phyloP scores from a whole-genome alignment of 2,329 filamentous ascomycete genomes.

The Huntiella bhutanensis region DNA sequence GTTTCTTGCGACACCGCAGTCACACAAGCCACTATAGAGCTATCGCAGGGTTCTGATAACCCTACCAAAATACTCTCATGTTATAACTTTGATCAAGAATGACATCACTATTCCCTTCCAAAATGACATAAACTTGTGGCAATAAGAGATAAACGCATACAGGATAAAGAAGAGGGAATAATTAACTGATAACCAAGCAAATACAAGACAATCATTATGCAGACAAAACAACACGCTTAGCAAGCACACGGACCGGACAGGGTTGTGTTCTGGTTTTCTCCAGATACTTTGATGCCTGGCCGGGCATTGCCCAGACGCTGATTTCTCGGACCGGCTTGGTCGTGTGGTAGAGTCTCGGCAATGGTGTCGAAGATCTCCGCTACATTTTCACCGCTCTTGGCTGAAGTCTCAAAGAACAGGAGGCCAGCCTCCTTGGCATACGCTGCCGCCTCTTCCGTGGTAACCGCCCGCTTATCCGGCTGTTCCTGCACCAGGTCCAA shows the following conservation, averaged over 20 bases:
- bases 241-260: constrained; percentile 36
- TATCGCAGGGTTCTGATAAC: too few relatives aligned
- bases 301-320: constrained; percentile 43
- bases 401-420: constrained; percentile 95
- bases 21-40: too few relatives aligned
- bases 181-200: background rate
- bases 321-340: constrained; percentile 85
- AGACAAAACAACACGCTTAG: constrained; percentile 19
- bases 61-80: too few relatives aligned
- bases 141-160: background rate
- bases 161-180: constrained; percentile 2
- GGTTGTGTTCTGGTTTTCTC: constrained; percentile 39
- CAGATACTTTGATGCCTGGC: constrained; percentile 36
- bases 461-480: constrained; percentile 86
- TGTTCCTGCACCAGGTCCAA: constrained; percentile 86
- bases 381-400: constrained; percentile 94
- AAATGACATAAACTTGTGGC: background rate
- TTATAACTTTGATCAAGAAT: too few relatives aligned
- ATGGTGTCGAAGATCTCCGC: constrained; percentile 92
- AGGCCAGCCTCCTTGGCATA: constrained; percentile 87
- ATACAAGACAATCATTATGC: constrained; percentile 3
- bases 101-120: too few relatives aligned
- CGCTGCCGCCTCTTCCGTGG: constrained; percentile 76
- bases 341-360: constrained; percentile 89
- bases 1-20: too few relatives aligned